Evolutionary conservation across 176 grass and related monocot genomes (phyloP), one percentile per base, ranked within the genome.

Genomic region (Carex pumila): DNA sequence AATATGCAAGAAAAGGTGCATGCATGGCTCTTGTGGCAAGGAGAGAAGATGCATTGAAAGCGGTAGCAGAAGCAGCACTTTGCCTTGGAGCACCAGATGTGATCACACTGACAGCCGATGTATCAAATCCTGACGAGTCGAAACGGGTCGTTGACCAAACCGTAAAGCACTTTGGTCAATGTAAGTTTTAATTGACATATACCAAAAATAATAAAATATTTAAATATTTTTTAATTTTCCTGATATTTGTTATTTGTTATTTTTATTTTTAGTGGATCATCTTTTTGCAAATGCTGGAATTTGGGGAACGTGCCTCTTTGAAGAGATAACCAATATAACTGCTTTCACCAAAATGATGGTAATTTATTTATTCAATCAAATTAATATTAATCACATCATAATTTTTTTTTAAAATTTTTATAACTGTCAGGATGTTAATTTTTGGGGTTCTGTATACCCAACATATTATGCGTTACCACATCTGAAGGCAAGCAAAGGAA

Each of bases 281-380:
- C 88, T 97, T 25, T 86, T 97, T 66, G 94, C 94, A 18, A 97
- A 97, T 84, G 94, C 94, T 1, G 94, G 94, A 21, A 90, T 97
- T 62, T 85, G 88, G 88, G 93, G 87, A 83, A 97, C 86, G 80
- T 94, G 94, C 63, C 91, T 90, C 55, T 97, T 97, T n/a, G 91
- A 97, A 81, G 91, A 92, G 50, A 89, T 97, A 30, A 97, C 94
- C 61, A 92, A 94, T 78, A 92, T 97, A 61, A 92, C 85, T 1
- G 91, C 91, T 31, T 97, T 97, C 88, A 92, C 91, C 5, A 85
- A 86, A 71, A 81, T 97, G 37, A 94, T 94, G 45, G 94, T 94
- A 87, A 76, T 52, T 81, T 67, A 17, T 61, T 68, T 19, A 39
- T 71, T 10, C 9, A 50, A 11, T 45, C 17, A 15, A 73, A 25